phyloP scores from a whole-genome alignment of 441 rosid genomes.

The Euphorbia corollata region DNA sequence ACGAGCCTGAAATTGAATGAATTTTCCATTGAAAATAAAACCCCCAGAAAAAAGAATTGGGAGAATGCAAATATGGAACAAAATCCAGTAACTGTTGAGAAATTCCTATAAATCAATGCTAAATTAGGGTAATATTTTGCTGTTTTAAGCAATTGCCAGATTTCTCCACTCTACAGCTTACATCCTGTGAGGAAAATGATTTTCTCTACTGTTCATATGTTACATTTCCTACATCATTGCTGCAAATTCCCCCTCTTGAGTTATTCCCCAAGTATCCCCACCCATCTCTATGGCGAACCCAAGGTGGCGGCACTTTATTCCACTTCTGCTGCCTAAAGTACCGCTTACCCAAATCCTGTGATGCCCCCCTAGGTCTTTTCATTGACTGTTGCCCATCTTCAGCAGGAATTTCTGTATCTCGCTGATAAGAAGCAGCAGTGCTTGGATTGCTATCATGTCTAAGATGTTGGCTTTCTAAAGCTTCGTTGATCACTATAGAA shows the following conservation, averaged over 20 bases:
- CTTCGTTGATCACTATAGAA: constrained; percentile 16
- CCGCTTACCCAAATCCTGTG: constrained; percentile 60
- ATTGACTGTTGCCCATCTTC: constrained; percentile 27
- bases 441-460: constrained; percentile 29
- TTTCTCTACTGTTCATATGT: too few species aligned
- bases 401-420: constrained; percentile 26
- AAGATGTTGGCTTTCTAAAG: constrained; percentile 22
- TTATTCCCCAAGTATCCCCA: constrained; percentile 29
- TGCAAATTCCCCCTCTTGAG: constrained; percentile 15
- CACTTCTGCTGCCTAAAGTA: constrained; percentile 82
- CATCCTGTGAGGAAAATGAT: too few species aligned
- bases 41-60: too few species aligned
- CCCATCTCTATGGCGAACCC: constrained; percentile 40
- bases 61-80: too few species aligned
- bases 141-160: too few species aligned
- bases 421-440: constrained; percentile 26
- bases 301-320: constrained; percentile 36
- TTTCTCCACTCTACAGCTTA: too few species aligned
- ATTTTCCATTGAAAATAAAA: too few species aligned
- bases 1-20: too few species aligned
- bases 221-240: too few species aligned
- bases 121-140: too few species aligned
- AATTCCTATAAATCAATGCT: too few species aligned
- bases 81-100: too few species aligned
- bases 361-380: constrained; percentile 49